Percentiles rank a stretch among this genome's conserved stretches.
phyloP scores from a whole-genome alignment of 208 protist genomes.

The Crithidia fasciculata region DNA sequence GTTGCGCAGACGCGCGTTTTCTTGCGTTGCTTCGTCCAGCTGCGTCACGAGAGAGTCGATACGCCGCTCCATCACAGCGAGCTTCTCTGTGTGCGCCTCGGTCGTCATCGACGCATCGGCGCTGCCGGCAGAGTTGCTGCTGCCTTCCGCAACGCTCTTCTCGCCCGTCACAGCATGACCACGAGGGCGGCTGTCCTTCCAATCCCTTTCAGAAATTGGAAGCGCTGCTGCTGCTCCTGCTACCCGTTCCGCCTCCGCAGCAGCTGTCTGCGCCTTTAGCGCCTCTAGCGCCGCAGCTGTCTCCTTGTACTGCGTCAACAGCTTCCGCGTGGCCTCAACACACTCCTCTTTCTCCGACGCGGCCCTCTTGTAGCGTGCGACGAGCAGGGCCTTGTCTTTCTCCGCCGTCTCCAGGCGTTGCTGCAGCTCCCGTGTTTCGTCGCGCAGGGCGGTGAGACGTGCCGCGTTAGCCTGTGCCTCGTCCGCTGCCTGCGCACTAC shows the following conservation, averaged over 20 bases:
- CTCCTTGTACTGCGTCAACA: conserved; percentile 33
- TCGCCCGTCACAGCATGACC: background rate
- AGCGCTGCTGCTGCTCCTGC: background rate
- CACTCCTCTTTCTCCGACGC: conserved; percentile 47
- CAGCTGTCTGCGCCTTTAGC: conserved; percentile 11
- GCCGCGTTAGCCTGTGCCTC: conserved; percentile 22
- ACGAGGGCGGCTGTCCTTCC: no score
- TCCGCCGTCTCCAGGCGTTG: conserved; percentile 15
- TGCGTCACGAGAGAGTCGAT: conserved; percentile 26
- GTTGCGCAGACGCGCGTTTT: conserved; percentile 10
- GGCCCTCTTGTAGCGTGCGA: conserved; percentile 30
- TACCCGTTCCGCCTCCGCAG: background rate
- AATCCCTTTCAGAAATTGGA: background rate
- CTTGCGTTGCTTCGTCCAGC: conserved; percentile 4
- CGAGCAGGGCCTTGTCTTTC: conserved; percentile 31
- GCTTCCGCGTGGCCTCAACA: conserved; percentile 22
- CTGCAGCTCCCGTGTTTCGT: conserved; percentile 32
- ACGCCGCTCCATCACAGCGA: conserved; percentile 9
- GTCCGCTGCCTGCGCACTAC: conserved; percentile 22
- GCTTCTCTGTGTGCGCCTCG: background rate
- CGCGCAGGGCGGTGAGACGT: conserved; percentile 19
- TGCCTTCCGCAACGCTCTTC: background rate
- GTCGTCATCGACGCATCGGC: background rate
- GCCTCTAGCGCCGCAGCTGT: conserved; percentile 12
- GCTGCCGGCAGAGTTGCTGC: background rate